Evolutionary conservation across 2,329 filamentous ascomycete genomes (phyloP).

Genomic region (Phyllosticta citribraziliensis): DNA sequence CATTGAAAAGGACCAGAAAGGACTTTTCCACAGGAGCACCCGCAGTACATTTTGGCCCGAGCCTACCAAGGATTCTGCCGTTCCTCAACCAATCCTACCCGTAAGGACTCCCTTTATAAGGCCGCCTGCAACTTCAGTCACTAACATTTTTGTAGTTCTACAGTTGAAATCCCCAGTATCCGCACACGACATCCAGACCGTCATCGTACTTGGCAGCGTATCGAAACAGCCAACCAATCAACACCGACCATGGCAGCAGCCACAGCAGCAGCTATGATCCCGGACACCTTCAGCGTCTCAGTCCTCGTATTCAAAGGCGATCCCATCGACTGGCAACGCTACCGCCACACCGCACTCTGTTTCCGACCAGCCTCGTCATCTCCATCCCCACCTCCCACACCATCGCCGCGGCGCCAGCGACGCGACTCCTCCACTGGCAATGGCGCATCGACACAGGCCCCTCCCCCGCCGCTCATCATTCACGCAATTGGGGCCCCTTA

Average conservation of each 20-base stretch:
- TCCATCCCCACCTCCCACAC: neutral
- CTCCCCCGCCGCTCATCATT: neutral
- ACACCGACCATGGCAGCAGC: neutral
- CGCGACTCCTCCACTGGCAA: neutral
- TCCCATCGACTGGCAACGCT: constrained; percentile 4
- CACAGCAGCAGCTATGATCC: neutral
- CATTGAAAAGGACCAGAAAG: neutral
- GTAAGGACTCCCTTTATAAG: neutral
- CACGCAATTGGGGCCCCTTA: constrained; percentile 1
- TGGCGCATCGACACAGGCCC: neutral
- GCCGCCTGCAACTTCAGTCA: neutral
- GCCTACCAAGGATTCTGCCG: neutral
- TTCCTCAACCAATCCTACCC: neutral
- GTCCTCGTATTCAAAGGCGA: constrained; percentile 8
- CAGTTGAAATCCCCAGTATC: neutral
- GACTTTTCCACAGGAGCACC: neutral
- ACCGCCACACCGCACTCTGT: constrained; percentile 7
- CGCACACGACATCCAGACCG: neutral
- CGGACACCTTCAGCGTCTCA: neutral
- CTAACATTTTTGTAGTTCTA: neutral
- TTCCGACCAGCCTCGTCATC: constrained; percentile 1
- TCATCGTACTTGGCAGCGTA: neutral
- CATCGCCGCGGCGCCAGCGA: neutral
- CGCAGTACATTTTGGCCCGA: neutral
- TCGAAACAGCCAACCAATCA: neutral